Base-by-base conservation (phyloP, 345 rosid species). In the Hypericum perforatum region DNA sequence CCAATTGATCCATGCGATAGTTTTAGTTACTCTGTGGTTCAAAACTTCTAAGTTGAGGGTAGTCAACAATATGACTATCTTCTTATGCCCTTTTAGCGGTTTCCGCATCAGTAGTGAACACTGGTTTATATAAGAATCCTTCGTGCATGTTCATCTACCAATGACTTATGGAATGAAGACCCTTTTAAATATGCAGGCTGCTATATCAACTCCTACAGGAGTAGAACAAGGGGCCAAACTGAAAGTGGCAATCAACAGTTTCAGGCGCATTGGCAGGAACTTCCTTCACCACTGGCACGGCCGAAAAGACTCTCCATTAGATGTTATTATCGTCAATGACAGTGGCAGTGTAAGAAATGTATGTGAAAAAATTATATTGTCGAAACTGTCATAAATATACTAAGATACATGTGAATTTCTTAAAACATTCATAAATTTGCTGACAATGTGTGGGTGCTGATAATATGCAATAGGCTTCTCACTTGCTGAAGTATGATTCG, bases 241-340 rank as follows among this genome's bases (percentile, higher is more conserved):
- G 76, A 92, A 85, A 79, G 98, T 92, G 54, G 98, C 96, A 7
- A 85, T 92, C 68, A 92, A 92, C 56, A 95, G 98, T 53, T 92
- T 88, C 47, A 96, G 98, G 65, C 70, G 98, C 57, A 88, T 92
- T 72, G 98, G 98, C 56, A 75, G 98, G 77, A 92, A 92, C 80
- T 88, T 92, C 70, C 88, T 92, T 10, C 74, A 95, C 59, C 88
- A 96, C 77, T 92, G 98, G 98, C 98, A 88, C 7, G 98, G 94
- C 9, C 78, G 98, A 63, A 74, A 85, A 46, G 73, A 85, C 81
- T 92, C 96, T 2, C 98, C 98, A 39, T 84, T 92, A 0, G 98
- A 92, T 7, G 95, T 92, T 11, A 10, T 92, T 53, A 90, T 92
- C 0, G 82, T 92, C 69, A 92, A 92, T 40, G 98, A 92, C 94